Conservation (phyloP, 495 filamentous ascomycete genomes). For the Annulohypoxylon nitens region DNA sequence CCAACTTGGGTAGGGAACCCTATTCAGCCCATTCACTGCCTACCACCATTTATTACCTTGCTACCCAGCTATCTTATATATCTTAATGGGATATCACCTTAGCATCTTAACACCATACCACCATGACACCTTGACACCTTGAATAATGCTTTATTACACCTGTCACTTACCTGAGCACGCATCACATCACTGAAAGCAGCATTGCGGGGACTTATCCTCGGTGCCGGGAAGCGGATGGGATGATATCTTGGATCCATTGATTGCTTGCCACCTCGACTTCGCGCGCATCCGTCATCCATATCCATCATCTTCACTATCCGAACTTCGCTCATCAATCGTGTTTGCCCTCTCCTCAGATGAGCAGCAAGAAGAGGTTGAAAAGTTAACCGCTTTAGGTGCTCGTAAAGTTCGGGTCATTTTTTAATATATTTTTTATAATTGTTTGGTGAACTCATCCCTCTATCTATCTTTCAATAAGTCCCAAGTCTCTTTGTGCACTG, state of each 20-base stretch:
- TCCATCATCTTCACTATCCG: slow-evolving; percentile 24
- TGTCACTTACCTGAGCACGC: slow-evolving; percentile 22
- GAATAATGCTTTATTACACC: slow-evolving; percentile 4
- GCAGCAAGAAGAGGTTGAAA: background rate
- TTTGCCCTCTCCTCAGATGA: slow-evolving; percentile 4
- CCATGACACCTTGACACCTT: background rate
- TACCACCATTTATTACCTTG: slow-evolving; percentile 13
- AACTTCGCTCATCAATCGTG: background rate
- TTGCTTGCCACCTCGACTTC: slow-evolving; percentile 32
- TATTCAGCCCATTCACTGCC: slow-evolving; percentile 24
- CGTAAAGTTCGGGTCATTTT: background rate
- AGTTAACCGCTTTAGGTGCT: background rate
- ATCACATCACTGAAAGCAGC: slow-evolving; percentile 28
- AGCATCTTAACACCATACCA: slow-evolving; percentile 8
- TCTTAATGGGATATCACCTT: slow-evolving; percentile 11
- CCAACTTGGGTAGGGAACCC: slow-evolving; percentile 20
- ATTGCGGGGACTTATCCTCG: slow-evolving; percentile 13
- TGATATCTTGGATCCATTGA: slow-evolving; percentile 19
- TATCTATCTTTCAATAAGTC: background rate
- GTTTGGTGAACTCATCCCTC: background rate
- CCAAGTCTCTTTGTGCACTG: background rate
- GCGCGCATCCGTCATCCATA: background rate
- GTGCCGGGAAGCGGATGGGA: slow-evolving; percentile 20
- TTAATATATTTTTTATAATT: background rate
- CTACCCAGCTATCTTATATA: background rate